phyloP scores from a whole-genome alignment of 2,329 filamentous ascomycete species.

The Cladophialophora yegresii region DNA sequence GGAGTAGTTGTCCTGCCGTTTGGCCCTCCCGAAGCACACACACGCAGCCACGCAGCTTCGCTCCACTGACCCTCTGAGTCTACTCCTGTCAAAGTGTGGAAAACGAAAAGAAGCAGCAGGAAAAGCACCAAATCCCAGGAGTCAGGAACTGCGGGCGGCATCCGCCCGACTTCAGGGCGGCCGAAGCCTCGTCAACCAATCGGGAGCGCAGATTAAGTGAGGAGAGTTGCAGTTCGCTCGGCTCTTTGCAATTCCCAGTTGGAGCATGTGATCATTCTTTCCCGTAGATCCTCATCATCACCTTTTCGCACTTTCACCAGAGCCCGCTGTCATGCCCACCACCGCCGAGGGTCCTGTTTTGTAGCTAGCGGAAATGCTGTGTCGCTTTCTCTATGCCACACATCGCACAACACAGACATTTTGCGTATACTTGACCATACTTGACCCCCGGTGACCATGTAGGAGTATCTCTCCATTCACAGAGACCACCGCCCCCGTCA shows the following conservation, averaged over 20 bases:
- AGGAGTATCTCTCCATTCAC: constrained; percentile 1
- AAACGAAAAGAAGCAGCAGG: constrained; percentile 2
- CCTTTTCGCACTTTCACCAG: not conserved
- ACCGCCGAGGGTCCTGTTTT: not conserved
- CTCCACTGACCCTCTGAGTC: not conserved
- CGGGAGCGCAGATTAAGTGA: not conserved
- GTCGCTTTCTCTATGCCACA: not conserved
- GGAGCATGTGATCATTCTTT: constrained; percentile 24
- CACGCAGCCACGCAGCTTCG: too few relatives aligned
- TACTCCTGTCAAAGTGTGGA: not conserved
- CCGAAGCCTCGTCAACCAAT: constrained; percentile 10
- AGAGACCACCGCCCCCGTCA: not conserved
- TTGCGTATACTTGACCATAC: not conserved
- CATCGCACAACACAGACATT: not conserved
- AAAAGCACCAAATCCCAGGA: not conserved
- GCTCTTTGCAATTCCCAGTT: constrained; percentile 1
- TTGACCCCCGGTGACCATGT: constrained; percentile 8
- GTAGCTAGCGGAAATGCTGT: not conserved
- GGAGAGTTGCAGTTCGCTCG: constrained; percentile 8
- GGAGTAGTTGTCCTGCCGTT: too few relatives aligned
- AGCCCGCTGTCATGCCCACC: not conserved
- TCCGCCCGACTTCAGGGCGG: not conserved
- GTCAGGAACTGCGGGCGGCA: not conserved
- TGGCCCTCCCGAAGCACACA: not conserved
- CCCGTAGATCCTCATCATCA: constrained; percentile 11